Conservation (phyloP, 1,284 basidiomycete species). For the Vanrija sp. region DNA sequence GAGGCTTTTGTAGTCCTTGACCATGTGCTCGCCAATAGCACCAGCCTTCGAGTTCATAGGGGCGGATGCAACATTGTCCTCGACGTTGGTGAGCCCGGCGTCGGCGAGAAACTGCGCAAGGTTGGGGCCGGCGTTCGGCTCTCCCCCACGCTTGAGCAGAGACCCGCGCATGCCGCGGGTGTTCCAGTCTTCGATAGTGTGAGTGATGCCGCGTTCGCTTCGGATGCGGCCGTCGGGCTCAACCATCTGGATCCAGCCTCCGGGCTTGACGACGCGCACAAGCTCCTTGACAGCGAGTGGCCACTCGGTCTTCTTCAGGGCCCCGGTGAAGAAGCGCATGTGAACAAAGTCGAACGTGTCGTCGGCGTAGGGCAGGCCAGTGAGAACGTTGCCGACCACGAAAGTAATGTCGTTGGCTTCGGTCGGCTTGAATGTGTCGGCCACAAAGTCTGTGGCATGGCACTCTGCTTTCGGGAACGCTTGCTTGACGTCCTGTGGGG, state of each 20-base stretch:
- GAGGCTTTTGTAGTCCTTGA: neutral
- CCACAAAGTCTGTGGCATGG: neutral
- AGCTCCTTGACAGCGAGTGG: constrained; percentile 24
- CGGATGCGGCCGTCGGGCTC: constrained; percentile 39
- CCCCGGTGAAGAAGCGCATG: constrained; percentile 36
- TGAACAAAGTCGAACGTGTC: constrained; percentile 33
- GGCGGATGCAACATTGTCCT: neutral
- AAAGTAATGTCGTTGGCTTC: neutral
- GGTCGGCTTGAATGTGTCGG: constrained; percentile 2
- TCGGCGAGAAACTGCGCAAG: constrained; percentile 23
- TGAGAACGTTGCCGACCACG: constrained; percentile 1
- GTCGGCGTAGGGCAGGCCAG: neutral
- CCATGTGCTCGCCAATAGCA: neutral
- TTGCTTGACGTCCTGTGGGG: neutral
- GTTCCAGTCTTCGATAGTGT: constrained; percentile 16
- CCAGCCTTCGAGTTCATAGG: constrained; percentile 5
- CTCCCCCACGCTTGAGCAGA: constrained; percentile 19
- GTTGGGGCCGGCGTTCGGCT: constrained; percentile 14
- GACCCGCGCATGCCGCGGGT: constrained; percentile 12
- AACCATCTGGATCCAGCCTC: constrained; percentile 39
- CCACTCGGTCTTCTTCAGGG: constrained; percentile 39
- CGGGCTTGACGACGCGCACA: constrained; percentile 32
- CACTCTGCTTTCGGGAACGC: neutral
- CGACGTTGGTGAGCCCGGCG: constrained; percentile 26
- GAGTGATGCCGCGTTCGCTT: constrained; percentile 9